Conservation (phyloP, 371 early-diverging fungal species). For the Rhizopus microsporus region DNA sequence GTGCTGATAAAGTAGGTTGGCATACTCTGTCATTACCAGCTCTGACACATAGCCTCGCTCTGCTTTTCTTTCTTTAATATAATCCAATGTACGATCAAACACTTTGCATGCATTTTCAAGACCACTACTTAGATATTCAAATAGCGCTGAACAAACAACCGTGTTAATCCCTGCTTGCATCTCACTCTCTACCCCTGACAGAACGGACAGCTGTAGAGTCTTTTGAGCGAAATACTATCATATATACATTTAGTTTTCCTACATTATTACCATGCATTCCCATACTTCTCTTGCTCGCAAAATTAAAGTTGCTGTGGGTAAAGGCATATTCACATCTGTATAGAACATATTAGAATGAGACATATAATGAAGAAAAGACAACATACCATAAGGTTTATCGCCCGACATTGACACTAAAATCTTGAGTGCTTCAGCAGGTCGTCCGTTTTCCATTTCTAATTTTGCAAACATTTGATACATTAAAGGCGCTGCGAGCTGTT, state of each 20-base stretch:
- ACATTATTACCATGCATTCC: background rate
- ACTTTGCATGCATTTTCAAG: conserved; percentile 49
- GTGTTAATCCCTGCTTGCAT: conserved; percentile 36
- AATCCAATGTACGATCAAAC: conserved; percentile 50
- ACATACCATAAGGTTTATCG: conserved; percentile 29
- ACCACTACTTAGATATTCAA: conserved; percentile 59
- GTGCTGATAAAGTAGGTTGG: conserved; percentile 47
- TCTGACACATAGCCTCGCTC: conserved; percentile 49
- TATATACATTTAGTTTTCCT: conserved; percentile 7
- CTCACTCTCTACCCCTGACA: conserved; percentile 29
- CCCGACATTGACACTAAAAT: conserved; percentile 48
- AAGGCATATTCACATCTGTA: conserved; percentile 23
- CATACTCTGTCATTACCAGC: conserved; percentile 46
- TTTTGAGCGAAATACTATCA: conserved; percentile 35
- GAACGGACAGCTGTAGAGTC: conserved; percentile 26
- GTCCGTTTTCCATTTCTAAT: conserved; percentile 52
- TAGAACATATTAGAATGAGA: background rate
- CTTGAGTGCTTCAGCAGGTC: conserved; percentile 48
- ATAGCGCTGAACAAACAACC: conserved; percentile 51
- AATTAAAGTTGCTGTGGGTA: conserved; percentile 36
- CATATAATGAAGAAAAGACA: background rate
- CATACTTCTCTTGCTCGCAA: conserved; percentile 54
- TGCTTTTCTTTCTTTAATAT: conserved; percentile 37
- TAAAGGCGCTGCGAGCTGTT: conserved; percentile 44
- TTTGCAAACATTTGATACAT: conserved; percentile 62